Base-by-base conservation (phyloP, 768 basidiomycete species). In the Clavaria fumosa region DNA sequence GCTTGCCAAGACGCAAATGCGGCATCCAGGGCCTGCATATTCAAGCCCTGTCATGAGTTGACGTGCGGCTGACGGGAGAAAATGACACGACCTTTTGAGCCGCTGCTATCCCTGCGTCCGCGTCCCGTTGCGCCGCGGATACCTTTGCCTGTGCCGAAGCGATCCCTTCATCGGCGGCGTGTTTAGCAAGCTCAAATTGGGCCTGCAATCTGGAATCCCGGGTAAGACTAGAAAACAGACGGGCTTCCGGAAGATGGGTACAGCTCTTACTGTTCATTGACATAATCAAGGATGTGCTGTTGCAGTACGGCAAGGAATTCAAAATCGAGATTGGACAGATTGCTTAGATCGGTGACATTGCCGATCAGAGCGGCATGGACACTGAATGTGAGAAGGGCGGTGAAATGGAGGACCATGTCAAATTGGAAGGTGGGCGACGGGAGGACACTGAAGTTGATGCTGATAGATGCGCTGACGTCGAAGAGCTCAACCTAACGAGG, bases 391-490 rank as follows among this genome's bases (percentile, higher is more conserved):
- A 41, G 39, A 14, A 38, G 32, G 12, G 19, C 17, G 23, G 39
- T 41, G 35, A 41, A 41, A 12, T 38, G 39, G 14, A 41, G 39
- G 21, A 37, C 17, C 14, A 41, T 35, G 37, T 37, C 36, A 23
- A 41, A 41, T 15, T 37, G 32, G 35, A 41, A 41, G 6, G 14
- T 23, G 14, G 39, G 39, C 12, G 5, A 7, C 21, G 39, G 39
- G 4, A 28, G n/a, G 9, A 41, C 22, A 7, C 36, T 31, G 39
- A 41, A 34, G 35, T 41, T n/a, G 7, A 41, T 23, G 23, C 20
- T 20, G 26, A 41, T 7, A 20, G 34, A 7, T 11, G 32, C 22
- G 14, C 14, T 28, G 26, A 14, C 26, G 26, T 28, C 26, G 14
- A 28, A 30, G 18, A 38, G 37, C 30, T 10, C 37, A 11, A 34